These are phyloP conservation scores for Chlamydomonas schloesseri DNA, from an alignment of 139 green algal species.

Conservation along the genomic window DNA sequence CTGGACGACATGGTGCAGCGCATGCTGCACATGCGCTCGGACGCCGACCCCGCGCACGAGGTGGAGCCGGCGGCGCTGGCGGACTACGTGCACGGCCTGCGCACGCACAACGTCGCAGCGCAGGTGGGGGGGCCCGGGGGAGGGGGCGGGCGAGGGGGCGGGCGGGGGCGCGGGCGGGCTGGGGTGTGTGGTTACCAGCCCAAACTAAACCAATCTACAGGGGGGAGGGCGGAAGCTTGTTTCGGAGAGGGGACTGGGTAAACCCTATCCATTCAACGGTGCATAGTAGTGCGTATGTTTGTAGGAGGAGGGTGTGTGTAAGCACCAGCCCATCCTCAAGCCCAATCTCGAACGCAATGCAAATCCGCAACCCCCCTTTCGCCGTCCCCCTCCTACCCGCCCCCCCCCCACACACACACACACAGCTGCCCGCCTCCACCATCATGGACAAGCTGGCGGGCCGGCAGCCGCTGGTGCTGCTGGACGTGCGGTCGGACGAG, in stretches of 20 bases:
- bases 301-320: too few relatives aligned
- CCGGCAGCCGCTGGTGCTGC: conserved; percentile 37
- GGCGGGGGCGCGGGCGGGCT: too few relatives aligned
- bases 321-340: too few relatives aligned
- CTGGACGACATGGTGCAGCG: conserved; percentile 51
- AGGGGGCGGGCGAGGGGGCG: too few relatives aligned
- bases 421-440: conserved; percentile 36
- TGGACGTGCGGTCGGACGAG: conserved; percentile 50
- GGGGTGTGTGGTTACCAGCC: too few relatives aligned
- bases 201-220: too few relatives aligned
- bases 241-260: too few relatives aligned
- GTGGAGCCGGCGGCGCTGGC: conserved; percentile 40
- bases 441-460: conserved; percentile 45
- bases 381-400: neutral
- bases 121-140: too few relatives aligned
- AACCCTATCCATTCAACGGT: too few relatives aligned
- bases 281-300: too few relatives aligned
- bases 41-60: conserved; percentile 38
- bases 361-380: neutral
- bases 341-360: too few relatives aligned
- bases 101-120: conserved; percentile 1
- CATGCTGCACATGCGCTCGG: conserved; percentile 42
- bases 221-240: neutral
- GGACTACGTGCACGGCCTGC: conserved; percentile 18
- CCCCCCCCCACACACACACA: too few relatives aligned